Percentiles rank a stretch among this genome's conserved stretches.
phyloP scores from a whole-genome alignment of 2,329 filamentous ascomycete species.

The Fusarium oxysporum region DNA sequence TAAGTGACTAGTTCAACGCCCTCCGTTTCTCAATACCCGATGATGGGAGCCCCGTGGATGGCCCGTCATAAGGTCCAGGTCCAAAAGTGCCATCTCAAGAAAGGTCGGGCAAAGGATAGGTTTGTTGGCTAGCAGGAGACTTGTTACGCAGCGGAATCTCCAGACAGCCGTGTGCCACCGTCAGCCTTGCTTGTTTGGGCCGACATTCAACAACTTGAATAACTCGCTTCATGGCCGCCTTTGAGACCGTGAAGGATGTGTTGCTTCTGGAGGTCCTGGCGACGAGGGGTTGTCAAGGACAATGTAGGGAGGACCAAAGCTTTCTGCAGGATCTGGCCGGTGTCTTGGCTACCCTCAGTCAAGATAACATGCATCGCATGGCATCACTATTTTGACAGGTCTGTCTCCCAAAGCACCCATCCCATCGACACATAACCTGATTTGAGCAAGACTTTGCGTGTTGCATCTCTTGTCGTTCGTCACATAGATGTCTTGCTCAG shows the following conservation, averaged over 20 bases:
- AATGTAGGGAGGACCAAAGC: slow-evolving; percentile 12
- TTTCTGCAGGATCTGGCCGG: slow-evolving; percentile 10
- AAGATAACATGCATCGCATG: slow-evolving; percentile 1
- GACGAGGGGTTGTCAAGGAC: neutral
- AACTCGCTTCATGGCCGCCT: neutral
- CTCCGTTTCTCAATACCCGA: slow-evolving; percentile 17
- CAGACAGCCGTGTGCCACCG: neutral
- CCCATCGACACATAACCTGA: neutral
- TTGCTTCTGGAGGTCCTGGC: neutral
- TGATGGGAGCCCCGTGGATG: slow-evolving; percentile 1
- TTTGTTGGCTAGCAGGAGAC: neutral
- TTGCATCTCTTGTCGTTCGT: neutral
- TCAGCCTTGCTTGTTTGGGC: neutral
- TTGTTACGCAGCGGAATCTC: slow-evolving; percentile 25
- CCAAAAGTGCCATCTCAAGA: neutral
- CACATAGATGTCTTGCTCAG: slow-evolving; percentile 1
- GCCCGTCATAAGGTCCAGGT: neutral
- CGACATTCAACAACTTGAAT: neutral
- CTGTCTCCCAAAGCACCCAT: neutral
- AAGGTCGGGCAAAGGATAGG: neutral
- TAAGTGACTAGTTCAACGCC: slow-evolving; percentile 31
- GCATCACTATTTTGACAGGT: neutral
- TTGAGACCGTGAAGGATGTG: neutral
- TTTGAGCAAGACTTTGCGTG: slow-evolving; percentile 4
- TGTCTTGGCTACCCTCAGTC: neutral